phyloP scores from a whole-genome alignment of 345 rosid species.

The Syzygium oleosum region DNA sequence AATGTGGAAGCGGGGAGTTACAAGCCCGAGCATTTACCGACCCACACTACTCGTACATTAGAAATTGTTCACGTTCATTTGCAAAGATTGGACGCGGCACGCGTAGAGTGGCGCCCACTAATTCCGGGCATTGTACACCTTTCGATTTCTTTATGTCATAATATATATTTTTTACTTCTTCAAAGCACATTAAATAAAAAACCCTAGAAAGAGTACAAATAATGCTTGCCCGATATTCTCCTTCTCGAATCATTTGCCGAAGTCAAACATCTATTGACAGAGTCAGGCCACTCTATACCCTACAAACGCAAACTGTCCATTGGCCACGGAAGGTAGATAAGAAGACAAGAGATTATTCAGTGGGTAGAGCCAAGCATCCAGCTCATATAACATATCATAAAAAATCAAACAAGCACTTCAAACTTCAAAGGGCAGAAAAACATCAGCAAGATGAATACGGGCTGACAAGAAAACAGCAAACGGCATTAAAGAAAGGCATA shows the following conservation, averaged over 20 bases:
- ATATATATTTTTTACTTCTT: neutral
- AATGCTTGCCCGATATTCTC: neutral
- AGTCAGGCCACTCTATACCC: neutral
- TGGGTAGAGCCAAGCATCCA: neutral
- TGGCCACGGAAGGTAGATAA: neutral
- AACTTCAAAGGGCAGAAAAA: no score
- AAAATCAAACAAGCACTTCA: neutral
- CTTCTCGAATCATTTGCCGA: neutral
- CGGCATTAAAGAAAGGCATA: neutral
- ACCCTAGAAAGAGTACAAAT: neutral
- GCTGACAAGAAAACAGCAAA: neutral
- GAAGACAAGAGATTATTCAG: neutral
- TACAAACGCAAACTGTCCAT: neutral
- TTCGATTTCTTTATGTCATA: neutral
- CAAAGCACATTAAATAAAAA: neutral
- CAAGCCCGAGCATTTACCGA: neutral
- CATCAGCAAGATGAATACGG: neutral
- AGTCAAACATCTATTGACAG: neutral
- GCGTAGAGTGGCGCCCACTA: neutral
- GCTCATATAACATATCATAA: neutral
- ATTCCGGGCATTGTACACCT: neutral
- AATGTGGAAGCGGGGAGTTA: neutral
- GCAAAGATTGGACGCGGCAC: no score
- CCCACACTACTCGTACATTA: neutral
- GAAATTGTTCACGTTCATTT: neutral